Base-by-base conservation (phyloP, 768 basidiomycete genomes). In the Podaxis mareebaensis region DNA sequence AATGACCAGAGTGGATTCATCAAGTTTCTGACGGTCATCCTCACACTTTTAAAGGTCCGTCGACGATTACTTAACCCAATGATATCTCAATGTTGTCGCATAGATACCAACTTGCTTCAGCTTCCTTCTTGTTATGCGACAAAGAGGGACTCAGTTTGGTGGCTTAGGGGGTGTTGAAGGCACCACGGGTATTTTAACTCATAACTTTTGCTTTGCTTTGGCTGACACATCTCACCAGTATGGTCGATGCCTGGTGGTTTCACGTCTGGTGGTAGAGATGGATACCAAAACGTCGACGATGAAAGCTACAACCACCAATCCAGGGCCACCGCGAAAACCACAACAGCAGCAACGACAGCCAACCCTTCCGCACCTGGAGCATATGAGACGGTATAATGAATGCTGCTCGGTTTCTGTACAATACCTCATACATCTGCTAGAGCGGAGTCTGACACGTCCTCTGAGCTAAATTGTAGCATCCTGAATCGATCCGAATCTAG, bases 241-340 rank as follows among this genome's bases (percentile, higher is more conserved):
- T 91, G 89, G 89, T 83, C 88, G 20, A 91, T 91, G 89, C 89
- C 89, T 3, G 89, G 89, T 13, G 87, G 87, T 1, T 87, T 89
- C 67, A 85, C 86, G 0, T 83, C 85, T 4, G 67, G 73, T 39
- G 77, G 76, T 24, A 78, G 83, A 44, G 84, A 84, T 58, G 85
- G 87, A 6, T 89, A 89, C 70, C 87, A 89, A 69, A 81, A 78
- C 44, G 80, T 89, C 11, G 85, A 85, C 58, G 87, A 85, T 40
- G 84, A 87, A 66, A 67, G 68, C 53, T 71, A 65, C 57, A 64
- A 70, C 56, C 73, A 73, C 62, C 67, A 71, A 33, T 65, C 74
- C 3, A 71, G 68, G 46, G 71, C 75, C 13, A 54, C 71, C 20
- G 64, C 65, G 49, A 49, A 67, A 54, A 69, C 73, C 30, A 64